These are phyloP conservation scores for Lentinula lateritia DNA, from an alignment of 768 basidiomycete genomes.

Conservation along the genomic window DNA sequence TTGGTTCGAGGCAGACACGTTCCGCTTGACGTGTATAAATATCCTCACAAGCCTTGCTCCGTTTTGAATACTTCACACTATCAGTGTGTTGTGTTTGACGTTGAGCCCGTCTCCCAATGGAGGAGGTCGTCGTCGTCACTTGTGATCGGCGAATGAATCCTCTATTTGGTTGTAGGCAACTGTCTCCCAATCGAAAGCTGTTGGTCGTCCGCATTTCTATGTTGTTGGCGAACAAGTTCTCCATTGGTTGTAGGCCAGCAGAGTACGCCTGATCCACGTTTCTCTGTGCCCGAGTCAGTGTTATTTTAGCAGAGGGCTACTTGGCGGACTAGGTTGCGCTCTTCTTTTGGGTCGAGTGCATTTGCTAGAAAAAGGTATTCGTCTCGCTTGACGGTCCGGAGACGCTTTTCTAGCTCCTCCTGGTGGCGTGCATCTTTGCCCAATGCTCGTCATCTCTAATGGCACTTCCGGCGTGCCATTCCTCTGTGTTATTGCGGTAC, in stretches of 20 bases:
- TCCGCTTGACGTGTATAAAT: constrained; percentile 5
- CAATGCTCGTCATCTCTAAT: neutral
- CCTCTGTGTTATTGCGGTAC: neutral
- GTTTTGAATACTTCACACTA: neutral
- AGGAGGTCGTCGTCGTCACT: neutral
- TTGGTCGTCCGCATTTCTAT: too few relatives aligned
- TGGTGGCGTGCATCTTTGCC: neutral
- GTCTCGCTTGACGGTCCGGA: constrained; percentile 5
- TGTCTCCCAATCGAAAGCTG: neutral
- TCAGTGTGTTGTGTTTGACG: neutral
- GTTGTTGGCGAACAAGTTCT: neutral
- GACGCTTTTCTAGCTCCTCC: neutral
- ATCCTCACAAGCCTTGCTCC: neutral
- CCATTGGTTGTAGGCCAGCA: neutral
- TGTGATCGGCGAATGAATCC: neutral
- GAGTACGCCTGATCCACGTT: constrained; percentile 3
- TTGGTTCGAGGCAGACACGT: neutral
- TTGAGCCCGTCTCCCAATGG: neutral
- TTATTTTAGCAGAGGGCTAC: neutral
- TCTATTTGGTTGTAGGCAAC: neutral
- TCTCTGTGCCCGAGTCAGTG: neutral
- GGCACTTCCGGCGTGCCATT: constrained; percentile 4
- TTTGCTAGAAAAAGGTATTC: neutral
- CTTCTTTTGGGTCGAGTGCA: neutral
- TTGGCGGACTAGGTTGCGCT: neutral